phyloP scores from a whole-genome alignment of 768 basidiomycete species.

The Collybia sordida region DNA sequence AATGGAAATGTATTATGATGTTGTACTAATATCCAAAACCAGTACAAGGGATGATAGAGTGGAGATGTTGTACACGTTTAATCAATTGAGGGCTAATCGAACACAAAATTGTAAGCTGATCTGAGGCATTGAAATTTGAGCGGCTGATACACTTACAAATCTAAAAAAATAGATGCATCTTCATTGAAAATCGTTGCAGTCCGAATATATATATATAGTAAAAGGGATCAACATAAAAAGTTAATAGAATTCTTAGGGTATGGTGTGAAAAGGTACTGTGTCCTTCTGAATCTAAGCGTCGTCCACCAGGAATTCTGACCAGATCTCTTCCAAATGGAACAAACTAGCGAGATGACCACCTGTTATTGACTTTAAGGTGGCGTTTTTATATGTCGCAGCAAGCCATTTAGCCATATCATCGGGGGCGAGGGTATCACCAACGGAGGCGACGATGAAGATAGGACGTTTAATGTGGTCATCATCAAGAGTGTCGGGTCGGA shows the following conservation, averaged over 20 bases:
- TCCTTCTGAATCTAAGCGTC: too few species aligned
- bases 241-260: too few species aligned
- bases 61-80: not conserved
- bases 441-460: conserved; percentile 33
- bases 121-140: too few species aligned
- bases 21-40: not conserved
- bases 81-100: not conserved
- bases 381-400: conserved; percentile 35
- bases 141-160: too few species aligned
- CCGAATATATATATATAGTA: too few species aligned
- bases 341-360: conserved; percentile 39
- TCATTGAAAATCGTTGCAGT: too few species aligned
- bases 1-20: conserved; percentile 8
- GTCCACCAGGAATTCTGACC: conserved; percentile 19
- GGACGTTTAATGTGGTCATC: conserved; percentile 33
- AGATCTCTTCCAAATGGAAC: conserved; percentile 34
- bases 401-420: conserved; percentile 33
- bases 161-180: too few species aligned
- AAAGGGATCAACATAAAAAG: too few species aligned
- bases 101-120: too few species aligned
- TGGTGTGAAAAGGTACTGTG: too few species aligned
- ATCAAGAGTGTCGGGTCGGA: conserved; percentile 34
- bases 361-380: conserved; percentile 25
- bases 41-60: not conserved
- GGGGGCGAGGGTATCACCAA: conserved; percentile 31